These are phyloP conservation scores for Echium plantagineum DNA, from an alignment of 257 asterid genomes.

Conservation along the genomic window DNA sequence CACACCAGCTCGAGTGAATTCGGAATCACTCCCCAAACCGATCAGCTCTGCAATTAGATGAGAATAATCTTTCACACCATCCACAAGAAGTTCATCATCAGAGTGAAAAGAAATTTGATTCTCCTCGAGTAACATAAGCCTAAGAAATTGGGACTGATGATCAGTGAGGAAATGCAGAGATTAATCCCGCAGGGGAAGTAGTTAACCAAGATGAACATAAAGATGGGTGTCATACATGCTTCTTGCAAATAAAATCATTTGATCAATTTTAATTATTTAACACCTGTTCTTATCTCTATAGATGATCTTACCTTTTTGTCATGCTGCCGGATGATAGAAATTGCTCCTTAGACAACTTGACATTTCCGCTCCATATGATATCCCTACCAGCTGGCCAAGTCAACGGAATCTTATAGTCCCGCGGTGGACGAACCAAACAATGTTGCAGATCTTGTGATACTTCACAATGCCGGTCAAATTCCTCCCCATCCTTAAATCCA, in stretches of 20 bases:
- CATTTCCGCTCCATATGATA: slow-evolving; percentile 87
- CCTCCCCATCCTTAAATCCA: slow-evolving; percentile 79
- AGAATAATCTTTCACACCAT: slow-evolving; percentile 83
- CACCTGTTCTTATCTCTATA: neutral
- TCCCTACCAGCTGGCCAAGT: slow-evolving; percentile 95
- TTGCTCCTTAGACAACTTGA: slow-evolving; percentile 87
- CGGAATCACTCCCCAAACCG: slow-evolving; percentile 81
- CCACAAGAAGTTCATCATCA: slow-evolving; percentile 63
- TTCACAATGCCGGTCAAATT: slow-evolving; percentile 90
- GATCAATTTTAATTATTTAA: neutral
- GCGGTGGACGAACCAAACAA: slow-evolving; percentile 90
- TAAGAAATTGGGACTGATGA: slow-evolving; percentile 23
- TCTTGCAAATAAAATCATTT: neutral
- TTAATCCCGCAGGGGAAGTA: neutral
- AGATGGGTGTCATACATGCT: neutral
- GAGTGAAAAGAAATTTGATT: slow-evolving; percentile 92
- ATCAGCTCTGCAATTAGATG: slow-evolving; percentile 88
- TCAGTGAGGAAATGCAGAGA: slow-evolving; percentile 7
- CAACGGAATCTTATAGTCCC: slow-evolving; percentile 84
- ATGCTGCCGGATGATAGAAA: slow-evolving; percentile 97
- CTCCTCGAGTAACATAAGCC: slow-evolving; percentile 96
- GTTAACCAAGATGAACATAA: neutral
- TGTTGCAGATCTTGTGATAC: slow-evolving; percentile 36
- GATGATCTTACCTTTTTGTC: slow-evolving; percentile 73
- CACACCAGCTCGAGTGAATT: slow-evolving; percentile 76